Conservation (phyloP, 345 rosid species). For the Psidium friedrichsthalianum region DNA sequence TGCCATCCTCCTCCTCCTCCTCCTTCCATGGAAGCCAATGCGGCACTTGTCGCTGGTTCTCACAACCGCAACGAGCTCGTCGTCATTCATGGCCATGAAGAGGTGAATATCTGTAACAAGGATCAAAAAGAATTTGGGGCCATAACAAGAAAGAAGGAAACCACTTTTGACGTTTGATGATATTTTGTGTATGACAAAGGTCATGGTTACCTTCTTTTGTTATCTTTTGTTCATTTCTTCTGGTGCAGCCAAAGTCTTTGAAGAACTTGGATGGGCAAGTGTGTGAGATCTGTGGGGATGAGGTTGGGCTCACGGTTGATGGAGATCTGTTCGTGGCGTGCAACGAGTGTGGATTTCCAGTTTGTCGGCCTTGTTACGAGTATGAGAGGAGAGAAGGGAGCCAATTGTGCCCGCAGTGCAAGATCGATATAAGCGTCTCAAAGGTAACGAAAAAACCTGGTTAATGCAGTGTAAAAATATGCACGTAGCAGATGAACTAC, state of each 20-base stretch:
- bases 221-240: background rate
- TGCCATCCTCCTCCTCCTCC: background rate
- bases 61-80: constrained; percentile 98
- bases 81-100: constrained; percentile 95
- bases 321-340: constrained; percentile 96
- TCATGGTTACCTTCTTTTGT: background rate
- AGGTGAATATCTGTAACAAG: constrained; percentile 29
- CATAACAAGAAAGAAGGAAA: background rate
- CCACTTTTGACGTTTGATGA: background rate
- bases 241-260: constrained; percentile 68
- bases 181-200: background rate
- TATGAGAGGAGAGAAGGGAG: constrained; percentile 95
- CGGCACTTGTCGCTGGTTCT: constrained; percentile 96
- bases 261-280: constrained; percentile 88
- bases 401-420: constrained; percentile 89
- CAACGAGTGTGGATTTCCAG: constrained; percentile 96
- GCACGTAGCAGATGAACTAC: background rate
- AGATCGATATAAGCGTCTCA: constrained; percentile 89
- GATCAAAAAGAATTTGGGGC: background rate
- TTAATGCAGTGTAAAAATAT: background rate
- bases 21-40: constrained; percentile 84
- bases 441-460: constrained; percentile 25
- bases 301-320: constrained; percentile 70
- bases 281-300: constrained; percentile 92
- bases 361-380: constrained; percentile 92